Evolutionary conservation across 345 rosid genomes (phyloP), one percentile per base, ranked within the genome.

Genomic region (Euphorbia tirucalli): DNA sequence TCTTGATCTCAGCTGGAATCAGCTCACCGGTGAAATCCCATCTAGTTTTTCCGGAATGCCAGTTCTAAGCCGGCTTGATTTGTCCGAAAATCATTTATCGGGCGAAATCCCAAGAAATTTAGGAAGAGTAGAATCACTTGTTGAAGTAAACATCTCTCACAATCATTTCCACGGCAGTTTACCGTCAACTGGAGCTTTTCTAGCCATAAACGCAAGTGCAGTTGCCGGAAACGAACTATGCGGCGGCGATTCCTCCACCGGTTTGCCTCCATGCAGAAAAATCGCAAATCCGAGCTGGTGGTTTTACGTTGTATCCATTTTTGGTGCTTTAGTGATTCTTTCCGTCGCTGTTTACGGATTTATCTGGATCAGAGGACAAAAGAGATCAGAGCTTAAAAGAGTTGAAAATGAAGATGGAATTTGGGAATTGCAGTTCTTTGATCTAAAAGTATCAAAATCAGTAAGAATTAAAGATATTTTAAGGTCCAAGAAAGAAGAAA

Each of bases 1-100:
- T 61, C 81, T 94, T 67, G 92, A 92, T 85, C 82, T 94, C n/a
- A 93, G 97, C 75, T 72, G 82, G 68, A 94, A 94, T 72, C 82
- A 78, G 65, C 84, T 94, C 27, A 78, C 55, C 0, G 96, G 96
- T 21, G 76, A 61, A 66, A 87, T 94, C 61, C 96, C 98, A 43
- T 48, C 62, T 0, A 79, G 80, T 39, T 48, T 78, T 25, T 70
- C 78, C 9, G 58, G 73, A 86, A 66, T 81, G 90, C 14, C 80
- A 79, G 69, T 85, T 89, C 95, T 94, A 0, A 82, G 97, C 7
- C 84, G 77, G 80, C 96, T 94, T 64, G 96, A 94, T 66, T 72
- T 94, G 64, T 94, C 98, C 2, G 74, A 81, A 48, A 94, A 94
- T 71, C 73, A 69, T 66, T 73, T 94, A 60, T 83, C 88, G 0